Evolutionary conservation across 495 filamentous ascomycete species (phyloP), one percentile per base, ranked within the genome.

Genomic region (Daldinia bambusicola): DNA sequence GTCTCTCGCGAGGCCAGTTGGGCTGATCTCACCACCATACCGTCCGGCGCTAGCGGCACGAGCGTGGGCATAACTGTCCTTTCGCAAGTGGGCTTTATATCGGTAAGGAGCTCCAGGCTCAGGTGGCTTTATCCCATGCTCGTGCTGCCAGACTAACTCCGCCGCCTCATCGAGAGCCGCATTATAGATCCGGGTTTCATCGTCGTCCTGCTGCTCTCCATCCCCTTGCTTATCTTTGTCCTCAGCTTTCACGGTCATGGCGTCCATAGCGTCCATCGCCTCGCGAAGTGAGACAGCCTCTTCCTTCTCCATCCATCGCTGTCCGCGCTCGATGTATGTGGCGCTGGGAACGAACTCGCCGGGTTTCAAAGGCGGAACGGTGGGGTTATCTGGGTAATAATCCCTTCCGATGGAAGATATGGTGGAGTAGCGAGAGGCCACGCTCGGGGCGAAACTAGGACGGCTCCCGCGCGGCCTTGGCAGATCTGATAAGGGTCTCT

Each of bases 141-240:
- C 87, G 74, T 97, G 93, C 75, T 89, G 89, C 87, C 89, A 95
- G 20, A 97, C 93, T 4, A 97, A 83, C 73, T 97, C 91, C 3
- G 93, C 90, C 0, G 94, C 94, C 77, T 97, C 94, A 64, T 94
- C 86, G 66, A 94, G 89, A 8, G 94, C 94, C 22, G 91, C 92
- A 8, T 87, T 78, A 71, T 94, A 90, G 26, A 97, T 63, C 31
- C 87, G 84, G 55, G 83, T 78, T 31, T 96, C 92, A 40, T 92
- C 90, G 2, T 90, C 74, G 36, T 76, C 76, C 71, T 78, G 58
- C 8, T 78, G 58, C 14, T 71, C 41, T 55, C 51, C 78, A 16
- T 52, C 61, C 0, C 55, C 69, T 8, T 59, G 43, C 38, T 62
- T 66, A 31, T 63, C 66, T 53, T 74, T 69, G 22, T 69, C 48